These are phyloP conservation scores for Globisporangium sylvaticum DNA, from an alignment of 352 stramenopile species.

Conservation along the genomic window DNA sequence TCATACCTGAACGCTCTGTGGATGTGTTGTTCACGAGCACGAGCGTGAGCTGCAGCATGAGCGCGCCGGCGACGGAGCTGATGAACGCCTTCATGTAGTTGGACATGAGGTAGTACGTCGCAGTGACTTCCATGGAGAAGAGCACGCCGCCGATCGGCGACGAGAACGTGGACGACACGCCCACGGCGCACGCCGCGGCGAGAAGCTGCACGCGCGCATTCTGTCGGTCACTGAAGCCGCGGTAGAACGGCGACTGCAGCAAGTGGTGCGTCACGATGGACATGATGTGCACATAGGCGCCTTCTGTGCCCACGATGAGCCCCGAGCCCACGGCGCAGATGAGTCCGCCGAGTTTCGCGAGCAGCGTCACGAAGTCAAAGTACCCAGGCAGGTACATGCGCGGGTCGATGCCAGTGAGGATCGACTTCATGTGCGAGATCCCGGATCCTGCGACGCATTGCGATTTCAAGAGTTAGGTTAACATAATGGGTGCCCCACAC, in stretches of 20 bases:
- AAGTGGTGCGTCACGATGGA: conserved; percentile 90
- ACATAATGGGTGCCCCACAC: not conserved
- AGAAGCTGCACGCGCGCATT: conserved; percentile 87
- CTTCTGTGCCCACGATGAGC: conserved; percentile 96
- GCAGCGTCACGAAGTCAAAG: conserved; percentile 78
- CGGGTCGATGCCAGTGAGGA: conserved; percentile 81
- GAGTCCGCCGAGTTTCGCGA: conserved; percentile 91
- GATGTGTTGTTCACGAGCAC: conserved; percentile 52
- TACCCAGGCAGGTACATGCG: conserved; percentile 80
- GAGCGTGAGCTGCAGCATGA: conserved; percentile 78
- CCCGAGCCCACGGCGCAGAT: conserved; percentile 92
- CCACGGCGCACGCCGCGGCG: conserved; percentile 88
- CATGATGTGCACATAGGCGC: conserved; percentile 98
- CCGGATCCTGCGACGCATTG: too few relatives aligned
- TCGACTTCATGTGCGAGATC: conserved; percentile 87
- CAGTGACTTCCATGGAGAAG: conserved; percentile 93
- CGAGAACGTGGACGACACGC: conserved; percentile 91
- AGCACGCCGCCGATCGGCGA: conserved; percentile 92
- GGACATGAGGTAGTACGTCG: conserved; percentile 86
- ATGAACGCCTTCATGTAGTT: conserved; percentile 91
- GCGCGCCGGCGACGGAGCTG: conserved; percentile 62
- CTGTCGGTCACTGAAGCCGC: conserved; percentile 63
- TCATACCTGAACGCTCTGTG: conserved; percentile 37
- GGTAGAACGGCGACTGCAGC: conserved; percentile 75
- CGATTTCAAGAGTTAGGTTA: not conserved